Evolutionary conservation across 345 rosid species (phyloP).

Genomic region (Brassica cretica): DNA sequence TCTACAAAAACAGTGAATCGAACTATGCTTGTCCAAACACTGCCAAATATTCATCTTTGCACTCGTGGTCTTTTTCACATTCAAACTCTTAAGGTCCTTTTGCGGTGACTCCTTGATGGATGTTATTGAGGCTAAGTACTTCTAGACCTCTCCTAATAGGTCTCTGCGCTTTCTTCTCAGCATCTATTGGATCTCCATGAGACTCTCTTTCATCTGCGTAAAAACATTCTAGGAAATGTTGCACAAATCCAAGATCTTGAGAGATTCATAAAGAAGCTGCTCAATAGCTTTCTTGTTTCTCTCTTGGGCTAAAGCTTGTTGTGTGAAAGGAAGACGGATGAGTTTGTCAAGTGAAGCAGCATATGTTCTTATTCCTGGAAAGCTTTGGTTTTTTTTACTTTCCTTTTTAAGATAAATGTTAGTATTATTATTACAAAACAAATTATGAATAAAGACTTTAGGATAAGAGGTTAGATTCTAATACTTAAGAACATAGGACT

Average conservation of each 20-base stretch:
- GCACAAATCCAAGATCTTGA: constrained; percentile 37
- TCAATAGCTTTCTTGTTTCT: constrained; percentile 21
- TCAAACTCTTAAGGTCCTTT: constrained; percentile 23
- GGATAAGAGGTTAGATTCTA: no score
- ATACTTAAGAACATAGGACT: no score
- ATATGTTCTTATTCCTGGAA: no score
- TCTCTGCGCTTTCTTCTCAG: constrained; percentile 28
- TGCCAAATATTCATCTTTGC: not conserved
- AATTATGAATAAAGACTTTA: no score
- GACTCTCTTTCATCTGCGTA: constrained; percentile 34
- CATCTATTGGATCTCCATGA: constrained; percentile 36
- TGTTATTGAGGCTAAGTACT: constrained; percentile 32
- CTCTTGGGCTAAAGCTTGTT: constrained; percentile 34
- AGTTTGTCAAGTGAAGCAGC: constrained; percentile 23
- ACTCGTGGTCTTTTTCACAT: not conserved
- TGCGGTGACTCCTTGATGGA: constrained; percentile 20
- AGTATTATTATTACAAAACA: no score
- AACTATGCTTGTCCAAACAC: constrained; percentile 35
- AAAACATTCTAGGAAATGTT: constrained; percentile 40
- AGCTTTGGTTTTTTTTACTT: no score
- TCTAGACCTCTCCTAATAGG: constrained; percentile 14
- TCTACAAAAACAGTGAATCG: not conserved
- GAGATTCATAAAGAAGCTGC: constrained; percentile 43
- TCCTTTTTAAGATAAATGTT: no score
- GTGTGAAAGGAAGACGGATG: constrained; percentile 32